Base-by-base conservation (phyloP, 2,329 filamentous ascomycete genomes). In the Aspergillus proliferans region DNA sequence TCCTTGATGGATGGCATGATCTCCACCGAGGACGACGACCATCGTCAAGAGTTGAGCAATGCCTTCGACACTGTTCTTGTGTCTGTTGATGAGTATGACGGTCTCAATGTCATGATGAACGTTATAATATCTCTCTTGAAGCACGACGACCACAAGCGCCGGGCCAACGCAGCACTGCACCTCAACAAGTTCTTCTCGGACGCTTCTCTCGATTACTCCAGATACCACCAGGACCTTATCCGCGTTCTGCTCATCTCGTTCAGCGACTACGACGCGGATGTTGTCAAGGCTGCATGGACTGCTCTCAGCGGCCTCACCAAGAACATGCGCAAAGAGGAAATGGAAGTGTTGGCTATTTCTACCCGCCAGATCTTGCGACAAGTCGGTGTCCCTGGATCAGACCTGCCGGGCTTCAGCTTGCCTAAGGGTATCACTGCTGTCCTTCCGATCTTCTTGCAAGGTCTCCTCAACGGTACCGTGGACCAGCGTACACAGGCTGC, bases 361-460 rank as follows among this genome's bases (percentile, higher is more conserved):
- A 95, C 92, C 2, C 80, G 92, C 51, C 87, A 94, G 68, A 85
- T 88, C 1, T 78, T 98, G 47, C 84, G 88, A 57, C 88, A 92
- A 62, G 87, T 97, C 43, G 93, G 94, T 59, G 88, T 95, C 41
- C 76, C 90, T 39, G 93, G 93, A 24, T 80, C 85, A 38, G 85
- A 91, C 62, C 77, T 98, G 43, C 83, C 90, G 36, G 94, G 93
- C 33, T 98, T 98, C 74, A 78, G 76, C 33, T 75, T 97, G 49
- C 93, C 92, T 1, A 98, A 97, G 80, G 94, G 94, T 53, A 95
- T 98, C 77, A 95, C 90, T 64, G 91, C 93, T 54, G 85, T 98
- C 56, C 74, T 98, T 52, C 93, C 94, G 2, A 97, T 98, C 57
- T 97, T 98, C 80, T 71, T 97, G 64, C 94, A 98, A 67, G 93